Evolutionary conservation across 768 basidiomycete species (phyloP), one percentile per base, ranked within the genome.

Genomic region (Tulasnella sp.): DNA sequence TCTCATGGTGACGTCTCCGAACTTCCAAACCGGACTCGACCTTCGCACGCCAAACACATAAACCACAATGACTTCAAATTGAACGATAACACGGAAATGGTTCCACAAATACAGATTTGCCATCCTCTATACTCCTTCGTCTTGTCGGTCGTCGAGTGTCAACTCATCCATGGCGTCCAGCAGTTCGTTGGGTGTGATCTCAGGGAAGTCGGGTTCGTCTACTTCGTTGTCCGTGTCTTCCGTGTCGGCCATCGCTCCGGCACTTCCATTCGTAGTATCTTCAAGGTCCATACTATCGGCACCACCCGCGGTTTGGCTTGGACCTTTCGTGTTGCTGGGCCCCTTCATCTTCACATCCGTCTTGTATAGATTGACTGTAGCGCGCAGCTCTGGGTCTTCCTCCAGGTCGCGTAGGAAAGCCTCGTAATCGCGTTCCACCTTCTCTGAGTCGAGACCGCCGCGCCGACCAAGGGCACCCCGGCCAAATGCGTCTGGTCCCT

Each of bases 371-470:
- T 96, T 93, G 63, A 98, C 83, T 7, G 80, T 80, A 4, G 77
- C 75, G 36, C 94, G 79, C 73, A 98, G 72, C 73, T 97, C 93
- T 19, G 83, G 83, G 70, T 97, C 93, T 68, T 98, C 94, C 69
- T 96, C 92, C 48, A 97, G 70, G 61, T 96, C 92, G 43, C 86
- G 78, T 69, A 98, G 72, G 80, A 99, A 99, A 49, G 88, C 62
- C 73, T 98, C 96, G 70, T 98, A 99, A 67, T 99, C 94, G 67
- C 89, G 83, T 63, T 97, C 92, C 58, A 98, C 88, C 74, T 92
- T 91, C 73, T 78, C 83, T 70, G 82, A 79, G 71, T 94, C 92
- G 45, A 90, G 74, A 34, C 91, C 92, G 9, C 92, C 92, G 77
- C 85, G 76, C 45, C 90, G 73, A 1, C 92, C 92, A 41, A 94